Base-by-base conservation (phyloP, 768 basidiomycete species). In the Tremella fuciformis region DNA sequence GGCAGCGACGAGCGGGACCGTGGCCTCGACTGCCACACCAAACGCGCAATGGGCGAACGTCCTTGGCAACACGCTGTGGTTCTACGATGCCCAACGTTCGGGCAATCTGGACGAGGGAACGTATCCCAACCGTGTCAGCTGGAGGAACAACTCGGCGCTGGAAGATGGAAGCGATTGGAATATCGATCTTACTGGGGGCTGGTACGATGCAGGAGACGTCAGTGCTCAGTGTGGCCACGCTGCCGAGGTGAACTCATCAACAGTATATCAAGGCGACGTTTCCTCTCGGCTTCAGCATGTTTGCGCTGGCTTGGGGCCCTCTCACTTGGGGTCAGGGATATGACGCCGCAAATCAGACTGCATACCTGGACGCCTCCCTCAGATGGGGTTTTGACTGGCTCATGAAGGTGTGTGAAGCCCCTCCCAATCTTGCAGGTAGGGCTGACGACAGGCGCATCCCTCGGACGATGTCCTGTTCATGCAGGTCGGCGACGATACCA, bases 341-440 rank as follows among this genome's bases (percentile, higher is more conserved):
- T 70, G 89, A 91, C 63, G 66, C 84, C 51, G 85, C 89, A 53
- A 88, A 89, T 53, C 91, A 94, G 77, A 90, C 91, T 0, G 83
- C 84, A 1, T 96, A 94, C 75, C 83, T 96, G n/a, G 93, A 96
- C 67, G 83, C 84, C 60, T 91, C 88, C 81, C 79, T 94, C 53
- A 84, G 91, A 59, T 94, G 89, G 89, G 87, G 91, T 22, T 82
- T 91, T 46, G 87, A 91, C 76, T 96, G 91, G 90, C 79, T 93
- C 51, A 89, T 93, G 53, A 90, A 89, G 80, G 91, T 86, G 57
- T 60, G 80, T 52, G n/a, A n/a, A n/a, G n/a, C n/a, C n/a, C 51
- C 39, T 48, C 1, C 6, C 50, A 34, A 13, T 39, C 22, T 39
- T 4, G n/a, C 42, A 15, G 6, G 7, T 46, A 15, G 6, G n/a